Base-by-base conservation (phyloP, 1,284 basidiomycete genomes). In the Cutaneotrichosporon mucoides region DNA sequence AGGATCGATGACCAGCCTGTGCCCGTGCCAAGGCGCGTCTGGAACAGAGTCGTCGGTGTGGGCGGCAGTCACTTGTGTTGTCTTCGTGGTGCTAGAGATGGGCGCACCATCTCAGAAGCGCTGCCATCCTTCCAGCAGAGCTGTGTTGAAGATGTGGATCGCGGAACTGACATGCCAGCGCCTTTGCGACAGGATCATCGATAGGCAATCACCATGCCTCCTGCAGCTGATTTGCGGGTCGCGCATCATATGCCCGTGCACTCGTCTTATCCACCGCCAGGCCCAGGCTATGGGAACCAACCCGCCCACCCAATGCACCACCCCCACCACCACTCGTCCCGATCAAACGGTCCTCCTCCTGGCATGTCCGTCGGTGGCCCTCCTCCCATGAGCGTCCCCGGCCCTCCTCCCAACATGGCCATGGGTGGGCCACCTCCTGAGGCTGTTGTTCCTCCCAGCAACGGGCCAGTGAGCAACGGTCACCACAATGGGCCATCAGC, bases 321-420 rank as follows among this genome's bases (percentile, higher is more conserved):
- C 24, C 66, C 63, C 38, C 62, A 65, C 34, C 60, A 65, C 12
- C 57, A 65, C 3, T 60, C 69, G 37, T 68, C 71, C 46, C 60
- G 60, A 12, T 68, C 66, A 2, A 70, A 70, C 40, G 69, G 69
- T 15, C 66, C 63, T 9, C 67, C 69, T 11, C 64, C 59, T 2
- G 64, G 63, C 10, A 63, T 59, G 57, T 42, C 65, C 4, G 57
- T 65, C 11, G 59, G 60, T 24, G 65, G 64, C 13, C 66, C 68
- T 13, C 61, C 61, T 24, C 66, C 63, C 13, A 66, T 68, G 62
- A 40, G 60, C 3, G 62, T 63, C 6, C 53, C 54, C 12, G 58
- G 57, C 10, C 61, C 59, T 9, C 66, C 68, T 9, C 63, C 64
- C 5, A 52, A 40, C 53, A 62, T 66, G 62, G 43, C 44, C 9